Base-by-base conservation (phyloP, 768 basidiomycete genomes). In the Ramaria sp. region DNA sequence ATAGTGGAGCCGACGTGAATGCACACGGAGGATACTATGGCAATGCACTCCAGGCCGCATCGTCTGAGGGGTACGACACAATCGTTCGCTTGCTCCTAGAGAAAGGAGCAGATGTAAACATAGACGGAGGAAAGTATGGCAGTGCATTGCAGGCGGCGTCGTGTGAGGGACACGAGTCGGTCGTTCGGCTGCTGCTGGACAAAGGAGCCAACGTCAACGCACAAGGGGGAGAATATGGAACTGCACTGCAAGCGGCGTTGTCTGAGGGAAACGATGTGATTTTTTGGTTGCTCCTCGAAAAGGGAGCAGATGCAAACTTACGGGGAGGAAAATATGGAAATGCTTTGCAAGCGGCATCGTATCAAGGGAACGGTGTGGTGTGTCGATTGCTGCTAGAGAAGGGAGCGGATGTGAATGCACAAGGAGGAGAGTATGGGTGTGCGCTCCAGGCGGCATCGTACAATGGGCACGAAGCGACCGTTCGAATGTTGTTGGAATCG, bases 381-480 rank as follows among this genome's bases (percentile, higher is more conserved):
- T 9, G 10, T 18, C 18, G 10, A 16, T 16, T 43, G 9, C 42
- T 57, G 28, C 37, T 57, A 20, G 27, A 53, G 38, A 39, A 32
- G n/a, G 44, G 52, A 27, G 48, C 43, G 20, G 36, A 43, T 56
- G 41, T 59, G 16, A 44, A 57, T 36, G 42, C 9, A 28, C 51
- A 57, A 36, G 49, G 34, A 12, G 58, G 56, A 45, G 10, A 47
- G 3, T 47, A 45, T 58, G 50, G 57, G 16, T 45, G 44, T 41
- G 39, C 58, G 4, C 56, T 57, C 5, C 49, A 45, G 27, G 43
- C 30, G 5, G 56, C 42, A 9, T 20, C 43, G 43, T 37, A 7
- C 27, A 24, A 44, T 1, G 49, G 58, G 1, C 2, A 39, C 24
- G 34, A 38, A 10, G 32, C 32, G 25, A 5, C 55, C 1, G 51